Conservation (phyloP, 352 stramenopile species). For the Pythium vanterpoolii region DNA sequence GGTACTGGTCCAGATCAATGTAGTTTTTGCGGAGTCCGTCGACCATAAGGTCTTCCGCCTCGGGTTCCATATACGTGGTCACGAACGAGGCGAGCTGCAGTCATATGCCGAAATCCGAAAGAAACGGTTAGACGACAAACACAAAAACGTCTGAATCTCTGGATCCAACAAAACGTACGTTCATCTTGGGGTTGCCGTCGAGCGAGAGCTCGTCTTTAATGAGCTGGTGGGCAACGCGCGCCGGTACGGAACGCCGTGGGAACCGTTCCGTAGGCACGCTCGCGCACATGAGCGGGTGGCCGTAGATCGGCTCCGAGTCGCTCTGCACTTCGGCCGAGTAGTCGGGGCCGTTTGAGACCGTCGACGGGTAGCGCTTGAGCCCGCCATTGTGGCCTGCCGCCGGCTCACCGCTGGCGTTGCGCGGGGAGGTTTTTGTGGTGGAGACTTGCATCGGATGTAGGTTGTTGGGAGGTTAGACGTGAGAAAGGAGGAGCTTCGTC, state of each 20-base stretch:
- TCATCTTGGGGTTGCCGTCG: slow-evolving; percentile 90
- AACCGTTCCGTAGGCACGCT: slow-evolving; percentile 60
- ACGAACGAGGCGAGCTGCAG: slow-evolving; percentile 84
- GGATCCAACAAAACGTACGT: slow-evolving; percentile 44
- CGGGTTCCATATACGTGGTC: slow-evolving; percentile 90
- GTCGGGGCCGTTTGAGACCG: slow-evolving; percentile 10
- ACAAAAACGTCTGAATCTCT: neutral
- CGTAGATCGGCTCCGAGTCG: slow-evolving; percentile 69
- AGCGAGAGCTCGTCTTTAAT: slow-evolving; percentile 89
- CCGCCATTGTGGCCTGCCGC: neutral
- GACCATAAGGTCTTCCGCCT: slow-evolving; percentile 89
- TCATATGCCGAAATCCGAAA: neutral
- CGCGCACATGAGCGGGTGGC: slow-evolving; percentile 78
- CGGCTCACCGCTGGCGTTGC: slow-evolving; percentile 14
- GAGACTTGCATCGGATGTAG: slow-evolving; percentile 17
- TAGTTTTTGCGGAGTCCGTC: slow-evolving; percentile 90
- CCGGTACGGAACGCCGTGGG: slow-evolving; percentile 61
- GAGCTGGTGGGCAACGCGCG: slow-evolving; percentile 80
- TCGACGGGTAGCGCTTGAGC: slow-evolving; percentile 11
- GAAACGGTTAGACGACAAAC: neutral
- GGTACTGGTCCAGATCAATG: slow-evolving; percentile 92
- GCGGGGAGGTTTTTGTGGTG: slow-evolving; percentile 1
- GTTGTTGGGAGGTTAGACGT: neutral
- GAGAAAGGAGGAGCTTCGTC: neutral
- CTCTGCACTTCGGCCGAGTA: slow-evolving; percentile 23